Evolutionary conservation across 345 rosid species (phyloP), one percentile per base, ranked within the genome.

Genomic region (Populus alba): DNA sequence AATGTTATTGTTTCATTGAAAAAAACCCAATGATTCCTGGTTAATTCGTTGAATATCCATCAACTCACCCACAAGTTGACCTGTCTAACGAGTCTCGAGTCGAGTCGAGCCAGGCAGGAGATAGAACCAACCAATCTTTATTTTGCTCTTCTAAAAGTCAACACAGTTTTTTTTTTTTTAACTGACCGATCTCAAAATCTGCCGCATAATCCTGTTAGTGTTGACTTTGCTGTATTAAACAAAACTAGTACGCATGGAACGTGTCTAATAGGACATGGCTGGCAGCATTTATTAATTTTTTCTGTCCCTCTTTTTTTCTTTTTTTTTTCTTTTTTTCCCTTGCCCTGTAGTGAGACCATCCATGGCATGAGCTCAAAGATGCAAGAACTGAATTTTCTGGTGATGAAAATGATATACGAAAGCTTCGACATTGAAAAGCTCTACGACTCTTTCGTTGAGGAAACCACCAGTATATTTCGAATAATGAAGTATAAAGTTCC

Each of bases 321-420:
- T 7, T 23, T 69, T 18, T 7, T 23, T 69, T 18, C 10, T 74
- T 20, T 6, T 20, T 6, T 17, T 6, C 51, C n/a, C 5, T 0
- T 29, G 17, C 9, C 5, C 2, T 33, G 35, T 12, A 88, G 91
- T 43, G 82, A 83, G 39, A 82, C 77, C 8, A 66, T 88, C 22
- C 68, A 67, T 75, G 16, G 49, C 2, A 75, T 82, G 83, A 79
- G 85, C 68, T 80, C 85, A 16, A 74, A 80, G 80, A 80, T 89
- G 87, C 45, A 77, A 33, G 87, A 89, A 18, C 35, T 87, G 76
- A 84, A 82, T 74, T 49, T 49, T 15, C 65, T 66, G 18, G 63
- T 89, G n/a, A 31, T 82, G 80, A 85, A 78, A 71, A 87, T 85
- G 92, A 74, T 89, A 0, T 71, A 83, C 29, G 85, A 85, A 43